phyloP scores from a whole-genome alignment of 345 rosid genomes.

The Jatropha curcas region DNA sequence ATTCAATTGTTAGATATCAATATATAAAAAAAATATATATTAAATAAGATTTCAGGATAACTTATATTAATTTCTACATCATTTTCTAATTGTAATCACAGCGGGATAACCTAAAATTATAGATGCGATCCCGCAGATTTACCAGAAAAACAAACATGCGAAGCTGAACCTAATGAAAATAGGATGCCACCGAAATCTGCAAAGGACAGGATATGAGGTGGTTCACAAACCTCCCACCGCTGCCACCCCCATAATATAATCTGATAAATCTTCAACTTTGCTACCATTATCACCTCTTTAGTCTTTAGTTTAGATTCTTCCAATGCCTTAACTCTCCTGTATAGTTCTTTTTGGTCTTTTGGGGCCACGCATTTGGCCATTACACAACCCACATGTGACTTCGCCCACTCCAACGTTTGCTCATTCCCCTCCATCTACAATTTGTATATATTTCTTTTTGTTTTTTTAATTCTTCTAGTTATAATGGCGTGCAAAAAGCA shows the following conservation, averaged over 20 bases:
- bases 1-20: no score
- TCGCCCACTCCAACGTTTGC: constrained; percentile 5
- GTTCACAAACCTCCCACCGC: constrained; percentile 40
- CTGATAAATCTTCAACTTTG: constrained; percentile 5
- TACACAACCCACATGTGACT: constrained; percentile 9
- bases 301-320: constrained; percentile 28
- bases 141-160: constrained; percentile 4
- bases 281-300: not conserved
- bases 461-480: not conserved
- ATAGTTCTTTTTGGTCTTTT: constrained; percentile 5
- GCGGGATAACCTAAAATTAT: not conserved
- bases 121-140: not conserved
- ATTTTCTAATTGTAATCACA: no score
- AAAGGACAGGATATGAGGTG: constrained; percentile 20
- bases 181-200: constrained; percentile 23
- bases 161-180: not conserved
- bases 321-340: not conserved
- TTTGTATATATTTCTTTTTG: not conserved
- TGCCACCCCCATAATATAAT: constrained; percentile 3
- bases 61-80: no score
- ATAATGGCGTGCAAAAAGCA: not conserved
- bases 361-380: constrained; percentile 18
- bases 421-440: constrained; percentile 22
- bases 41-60: no score
- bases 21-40: no score